These are phyloP conservation scores for Zopfochytrium polystomum DNA, from an alignment of 371 early-diverging fungal species.

Conservation along the genomic window DNA sequence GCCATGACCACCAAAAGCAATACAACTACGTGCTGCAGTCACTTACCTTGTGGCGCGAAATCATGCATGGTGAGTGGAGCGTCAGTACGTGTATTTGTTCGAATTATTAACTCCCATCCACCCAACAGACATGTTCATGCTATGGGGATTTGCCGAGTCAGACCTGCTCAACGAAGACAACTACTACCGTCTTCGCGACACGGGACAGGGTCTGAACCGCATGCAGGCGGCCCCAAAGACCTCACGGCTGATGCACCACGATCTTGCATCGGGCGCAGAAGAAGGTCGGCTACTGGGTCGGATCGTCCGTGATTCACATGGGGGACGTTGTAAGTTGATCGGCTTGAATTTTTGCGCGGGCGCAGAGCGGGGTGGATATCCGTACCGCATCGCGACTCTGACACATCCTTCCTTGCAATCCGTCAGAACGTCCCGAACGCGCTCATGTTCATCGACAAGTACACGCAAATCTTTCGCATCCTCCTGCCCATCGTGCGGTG, in stretches of 20 bases:
- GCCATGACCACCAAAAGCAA: slow-evolving; percentile 89
- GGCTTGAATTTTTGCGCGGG: not conserved
- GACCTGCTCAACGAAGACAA: slow-evolving; percentile 74
- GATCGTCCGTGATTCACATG: slow-evolving; percentile 90
- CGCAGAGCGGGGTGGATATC: not conserved
- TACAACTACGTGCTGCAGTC: slow-evolving; percentile 93
- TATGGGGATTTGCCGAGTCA: slow-evolving; percentile 87
- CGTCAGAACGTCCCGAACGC: slow-evolving; percentile 61
- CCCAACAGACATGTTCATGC: slow-evolving; percentile 91
- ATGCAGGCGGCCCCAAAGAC: slow-evolving; percentile 73
- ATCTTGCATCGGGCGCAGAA: slow-evolving; percentile 80
- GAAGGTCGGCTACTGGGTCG: slow-evolving; percentile 88
- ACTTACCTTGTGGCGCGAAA: slow-evolving; percentile 89
- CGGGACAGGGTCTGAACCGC: slow-evolving; percentile 92
- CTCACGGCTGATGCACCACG: slow-evolving; percentile 79
- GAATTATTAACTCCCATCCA: not conserved
- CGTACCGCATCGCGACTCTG: not conserved
- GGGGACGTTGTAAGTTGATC: slow-evolving; percentile 69
- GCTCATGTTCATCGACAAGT: slow-evolving; percentile 90
- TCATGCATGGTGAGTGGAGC: slow-evolving; percentile 59
- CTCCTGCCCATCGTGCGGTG: slow-evolving; percentile 79
- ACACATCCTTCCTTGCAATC: not conserved
- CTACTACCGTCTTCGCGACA: slow-evolving; percentile 84
- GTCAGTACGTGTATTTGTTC: not conserved
- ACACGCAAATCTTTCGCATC: slow-evolving; percentile 92